These are phyloP conservation scores for Hygrocybe coccinea DNA, from an alignment of 768 basidiomycete genomes.

Conservation along the genomic window DNA sequence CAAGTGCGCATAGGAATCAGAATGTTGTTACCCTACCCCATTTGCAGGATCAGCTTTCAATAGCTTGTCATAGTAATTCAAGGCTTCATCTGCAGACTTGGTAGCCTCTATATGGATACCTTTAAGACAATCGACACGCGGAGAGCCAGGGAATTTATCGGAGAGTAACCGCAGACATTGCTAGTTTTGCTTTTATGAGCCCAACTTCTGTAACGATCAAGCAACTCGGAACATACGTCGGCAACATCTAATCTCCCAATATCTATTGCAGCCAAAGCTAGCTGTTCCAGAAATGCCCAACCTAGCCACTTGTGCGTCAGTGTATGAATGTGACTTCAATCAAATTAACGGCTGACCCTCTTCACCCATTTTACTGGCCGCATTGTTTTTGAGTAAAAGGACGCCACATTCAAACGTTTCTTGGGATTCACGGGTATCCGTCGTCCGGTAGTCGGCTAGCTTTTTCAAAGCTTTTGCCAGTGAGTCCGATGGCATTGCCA, in stretches of 20 bases:
- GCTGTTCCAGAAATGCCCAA: constrained; percentile 79
- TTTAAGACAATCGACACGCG: constrained; percentile 69
- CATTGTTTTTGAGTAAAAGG: constrained; percentile 45
- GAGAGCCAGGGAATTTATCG: constrained; percentile 70
- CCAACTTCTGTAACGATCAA: background rate
- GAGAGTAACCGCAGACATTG: constrained; percentile 57
- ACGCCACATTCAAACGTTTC: constrained; percentile 55
- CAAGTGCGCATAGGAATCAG: background rate
- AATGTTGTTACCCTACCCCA: constrained; percentile 43
- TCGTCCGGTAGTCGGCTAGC: constrained; percentile 50
- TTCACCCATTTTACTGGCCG: constrained; percentile 44
- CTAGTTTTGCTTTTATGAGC: constrained; percentile 33
- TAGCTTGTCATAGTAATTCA: constrained; percentile 61
- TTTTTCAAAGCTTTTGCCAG: constrained; percentile 37
- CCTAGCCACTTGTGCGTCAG: no score
- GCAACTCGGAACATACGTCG: constrained; percentile 35
- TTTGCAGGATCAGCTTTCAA: constrained; percentile 65
- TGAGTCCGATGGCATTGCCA: background rate
- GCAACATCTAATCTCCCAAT: constrained; percentile 67
- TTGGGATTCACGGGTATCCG: constrained; percentile 51
- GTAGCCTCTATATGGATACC: constrained; percentile 76
- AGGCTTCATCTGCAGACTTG: constrained; percentile 50
- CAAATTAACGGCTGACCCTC: constrained; percentile 40
- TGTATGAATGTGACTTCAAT: constrained; percentile 1
- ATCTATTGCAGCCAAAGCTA: constrained; percentile 73